Percentiles rank a stretch among this genome's conserved stretches.
These are phyloP conservation scores for Cladophialophora chaetospira DNA, from an alignment of 2,329 filamentous ascomycete genomes.

Conservation along the genomic window DNA sequence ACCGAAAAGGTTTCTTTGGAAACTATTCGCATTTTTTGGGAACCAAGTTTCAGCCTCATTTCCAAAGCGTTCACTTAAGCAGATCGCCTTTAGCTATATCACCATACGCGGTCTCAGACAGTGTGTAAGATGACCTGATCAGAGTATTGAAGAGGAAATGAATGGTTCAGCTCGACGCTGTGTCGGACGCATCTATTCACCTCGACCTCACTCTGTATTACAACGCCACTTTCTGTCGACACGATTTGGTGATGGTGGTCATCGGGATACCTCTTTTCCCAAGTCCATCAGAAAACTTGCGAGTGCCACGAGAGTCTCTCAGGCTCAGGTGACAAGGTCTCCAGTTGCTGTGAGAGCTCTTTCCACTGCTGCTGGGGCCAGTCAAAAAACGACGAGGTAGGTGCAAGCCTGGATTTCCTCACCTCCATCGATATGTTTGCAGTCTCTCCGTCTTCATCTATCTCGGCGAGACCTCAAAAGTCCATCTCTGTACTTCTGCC, in stretches of 20 bases:
- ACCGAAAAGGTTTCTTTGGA: neutral
- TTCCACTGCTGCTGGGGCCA: neutral
- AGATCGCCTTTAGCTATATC: no score
- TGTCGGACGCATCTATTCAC: neutral
- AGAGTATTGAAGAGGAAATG: neutral
- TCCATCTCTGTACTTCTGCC: no score
- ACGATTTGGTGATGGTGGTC: neutral
- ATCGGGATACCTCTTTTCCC: neutral
- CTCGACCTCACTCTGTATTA: neutral
- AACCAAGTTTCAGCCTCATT: neutral
- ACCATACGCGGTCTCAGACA: neutral
- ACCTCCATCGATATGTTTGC: neutral
- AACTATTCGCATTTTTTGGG: neutral
- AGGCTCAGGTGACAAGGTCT: neutral
- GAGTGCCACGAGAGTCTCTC: neutral
- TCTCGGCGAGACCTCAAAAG: no score
- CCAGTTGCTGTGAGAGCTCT: neutral
- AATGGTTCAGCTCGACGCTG: neutral
- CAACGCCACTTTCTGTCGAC: neutral
- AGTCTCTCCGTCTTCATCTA: no score
- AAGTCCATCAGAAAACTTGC: neutral
- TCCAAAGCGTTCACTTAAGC: neutral
- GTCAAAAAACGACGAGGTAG: neutral
- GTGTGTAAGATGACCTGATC: neutral
- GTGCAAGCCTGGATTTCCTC: neutral